These are phyloP conservation scores for Leccinum barrowsii DNA, from an alignment of 768 basidiomycete species.

Conservation along the genomic window DNA sequence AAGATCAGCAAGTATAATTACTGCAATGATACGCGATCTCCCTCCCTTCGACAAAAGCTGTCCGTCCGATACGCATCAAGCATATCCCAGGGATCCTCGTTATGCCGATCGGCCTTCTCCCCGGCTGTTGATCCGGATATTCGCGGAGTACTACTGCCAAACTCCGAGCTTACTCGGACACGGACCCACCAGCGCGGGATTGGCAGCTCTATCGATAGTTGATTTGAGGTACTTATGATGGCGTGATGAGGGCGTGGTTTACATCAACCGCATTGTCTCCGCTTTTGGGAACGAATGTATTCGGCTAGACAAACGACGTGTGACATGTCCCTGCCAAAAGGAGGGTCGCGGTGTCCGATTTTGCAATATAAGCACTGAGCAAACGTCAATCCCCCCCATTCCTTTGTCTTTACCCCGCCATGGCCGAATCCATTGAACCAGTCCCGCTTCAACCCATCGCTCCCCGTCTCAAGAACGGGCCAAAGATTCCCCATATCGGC, in stretches of 20 bases:
- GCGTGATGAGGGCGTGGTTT: neutral
- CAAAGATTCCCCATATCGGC: conserved; percentile 72
- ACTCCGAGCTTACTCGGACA: neutral
- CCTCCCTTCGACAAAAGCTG: neutral
- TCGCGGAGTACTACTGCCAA: neutral
- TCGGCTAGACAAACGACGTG: conserved; percentile 13
- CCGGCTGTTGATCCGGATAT: neutral
- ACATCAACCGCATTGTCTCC: conserved; percentile 24
- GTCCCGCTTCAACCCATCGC: conserved; percentile 68
- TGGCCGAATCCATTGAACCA: conserved; percentile 36
- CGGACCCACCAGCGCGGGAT: neutral
- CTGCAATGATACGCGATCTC: neutral
- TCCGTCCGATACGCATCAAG: neutral
- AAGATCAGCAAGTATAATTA: neutral
- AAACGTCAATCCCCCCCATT: neutral
- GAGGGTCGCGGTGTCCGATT: conserved; percentile 4
- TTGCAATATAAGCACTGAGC: conserved; percentile 16
- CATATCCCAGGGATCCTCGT: neutral
- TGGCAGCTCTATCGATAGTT: neutral
- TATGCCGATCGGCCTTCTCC: neutral
- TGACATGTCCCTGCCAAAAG: conserved; percentile 11
- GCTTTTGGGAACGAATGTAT: neutral
- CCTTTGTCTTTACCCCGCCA: conserved; percentile 20
- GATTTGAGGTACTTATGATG: neutral
- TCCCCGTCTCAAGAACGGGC: conserved; percentile 60